Evolutionary conservation across 768 basidiomycete species (phyloP).

Genomic region (Panaeolus cyanescens): DNA sequence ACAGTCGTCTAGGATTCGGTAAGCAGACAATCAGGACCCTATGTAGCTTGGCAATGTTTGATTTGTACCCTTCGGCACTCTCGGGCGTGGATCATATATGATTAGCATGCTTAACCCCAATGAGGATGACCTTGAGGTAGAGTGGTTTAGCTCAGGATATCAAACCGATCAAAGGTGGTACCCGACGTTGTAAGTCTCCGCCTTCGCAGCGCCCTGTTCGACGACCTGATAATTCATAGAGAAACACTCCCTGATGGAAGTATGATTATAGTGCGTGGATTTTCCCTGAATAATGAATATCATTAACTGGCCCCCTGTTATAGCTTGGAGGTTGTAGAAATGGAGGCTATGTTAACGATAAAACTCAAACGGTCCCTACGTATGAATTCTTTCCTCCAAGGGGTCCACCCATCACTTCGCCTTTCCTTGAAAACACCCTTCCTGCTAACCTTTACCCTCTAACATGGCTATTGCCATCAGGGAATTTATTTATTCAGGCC

Average conservation of each 20-base stretch:
- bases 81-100: too few relatives aligned
- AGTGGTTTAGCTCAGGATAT: conserved; percentile 47
- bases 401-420: conserved; percentile 55
- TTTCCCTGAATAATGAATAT: not conserved
- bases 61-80: not conserved
- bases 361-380: conserved; percentile 69
- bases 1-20: conserved; percentile 45
- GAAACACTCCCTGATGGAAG: conserved; percentile 64
- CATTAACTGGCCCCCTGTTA: not conserved
- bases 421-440: conserved; percentile 67
- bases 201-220: not conserved
- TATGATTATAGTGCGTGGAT: conserved; percentile 55
- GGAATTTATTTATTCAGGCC: conserved; percentile 59
- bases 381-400: conserved; percentile 77
- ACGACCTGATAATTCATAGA: conserved; percentile 25
- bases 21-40: conserved; percentile 11
- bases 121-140: conserved; percentile 50
- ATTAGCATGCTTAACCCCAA: conserved; percentile 65
- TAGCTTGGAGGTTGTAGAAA: conserved; percentile 59
- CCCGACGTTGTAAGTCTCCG: conserved; percentile 57
- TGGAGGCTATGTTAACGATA: conserved; percentile 76
- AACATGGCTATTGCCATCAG: conserved; percentile 71
- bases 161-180: conserved; percentile 71
- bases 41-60: not conserved
- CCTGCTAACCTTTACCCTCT: conserved; percentile 77